Base-by-base conservation (phyloP, 495 filamentous ascomycete species). In the Ascodesmis nigricans region DNA sequence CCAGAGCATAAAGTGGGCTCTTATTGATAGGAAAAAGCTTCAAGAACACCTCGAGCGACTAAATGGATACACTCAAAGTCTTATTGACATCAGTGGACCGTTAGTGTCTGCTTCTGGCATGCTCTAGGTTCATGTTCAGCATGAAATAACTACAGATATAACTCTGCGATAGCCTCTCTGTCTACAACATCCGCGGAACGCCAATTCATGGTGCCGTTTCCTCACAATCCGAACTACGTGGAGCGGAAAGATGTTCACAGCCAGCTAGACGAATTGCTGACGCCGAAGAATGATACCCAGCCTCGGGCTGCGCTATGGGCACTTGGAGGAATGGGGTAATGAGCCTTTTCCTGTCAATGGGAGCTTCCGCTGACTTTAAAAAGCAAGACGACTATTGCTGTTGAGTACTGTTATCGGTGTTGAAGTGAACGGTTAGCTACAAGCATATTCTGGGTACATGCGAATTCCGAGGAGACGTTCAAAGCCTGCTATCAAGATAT, bases 181-280 rank as follows among this genome's bases (percentile, higher is more conserved):
- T n/a, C n/a, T n/a, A n/a, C n/a, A n/a, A n/a, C n/a, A n/a, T n/a
- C n/a, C n/a, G n/a, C n/a, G n/a, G n/a, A n/a, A n/a, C n/a, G n/a
- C n/a, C n/a, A n/a, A n/a, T 40, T 40, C 26, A 33, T 39, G 23
- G 40, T 43, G 5, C 36, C 40, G 16, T 43, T 33, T 26, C 11
- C 18, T 30, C 16, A 22, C 3, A 43, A 43, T 30, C 11, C 13
- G 9, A 15, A 24, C 3, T 43, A 34, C 14, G n/a, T 11, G 5
- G 40, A 31, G 11, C 28, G 40, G 1, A 31, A 43, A 29, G 10
- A 14, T 18, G 25, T 35, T 8, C 17, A 39, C 1, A 17, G 31
- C 1, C 36, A 30, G 21, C 3, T 43, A 1, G 36, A 39, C 13
- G 3, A 14, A 10, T 8, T 18, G 0, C 14, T 21, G 10, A 10